Base-by-base conservation (phyloP, 371 early-diverging fungal species). In the Mortierella sp. region DNA sequence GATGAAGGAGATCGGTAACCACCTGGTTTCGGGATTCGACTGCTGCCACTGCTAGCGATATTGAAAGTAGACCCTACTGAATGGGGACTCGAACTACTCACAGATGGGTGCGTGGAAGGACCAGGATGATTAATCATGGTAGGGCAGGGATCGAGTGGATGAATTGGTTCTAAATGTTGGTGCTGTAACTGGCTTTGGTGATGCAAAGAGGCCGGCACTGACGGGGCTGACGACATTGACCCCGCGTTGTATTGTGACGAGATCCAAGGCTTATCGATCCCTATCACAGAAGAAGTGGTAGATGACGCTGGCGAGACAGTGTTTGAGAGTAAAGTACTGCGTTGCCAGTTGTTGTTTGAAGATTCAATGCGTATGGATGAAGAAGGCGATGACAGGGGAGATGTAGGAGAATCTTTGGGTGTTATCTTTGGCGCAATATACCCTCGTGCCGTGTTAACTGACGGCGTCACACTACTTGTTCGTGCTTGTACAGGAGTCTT, bases 1-100 rank as follows among this genome's bases (percentile, higher is more conserved):
- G 67, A 66, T 21, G 72, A 67, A 1, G 59, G 3, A 3, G 72
- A 62, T 53, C 72, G 66, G n/a, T 50, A 33, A 45, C n/a, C 47
- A n/a, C 72, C 72, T 1, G 50, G 67, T 47, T 67, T 72, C 10
- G 72, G 72, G 48, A 72, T 72, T 10, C 72, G 72, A 38, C 72
- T 72, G 24, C 60, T 45, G 15, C 58, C 33, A 55, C 16, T 65
- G 32, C 58, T 59, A 21, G 19, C 47, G 45, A 38, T 45, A 55
- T 41, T 52, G 48, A 9, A 45, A 47, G 16, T 62, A 48, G 48
- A 24, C 22, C 55, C 55, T 2, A 36, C 10, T 6, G 64, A 24
- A 15, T 24, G 45, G 41, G 16, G 4, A 47, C 59, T 40, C 24
- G 28, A 24, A 9, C 58, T 7, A 3, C 58, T 32, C 11, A 22